phyloP scores from a whole-genome alignment of 352 stramenopile species.

The Phytopythium chamaehyphon region DNA sequence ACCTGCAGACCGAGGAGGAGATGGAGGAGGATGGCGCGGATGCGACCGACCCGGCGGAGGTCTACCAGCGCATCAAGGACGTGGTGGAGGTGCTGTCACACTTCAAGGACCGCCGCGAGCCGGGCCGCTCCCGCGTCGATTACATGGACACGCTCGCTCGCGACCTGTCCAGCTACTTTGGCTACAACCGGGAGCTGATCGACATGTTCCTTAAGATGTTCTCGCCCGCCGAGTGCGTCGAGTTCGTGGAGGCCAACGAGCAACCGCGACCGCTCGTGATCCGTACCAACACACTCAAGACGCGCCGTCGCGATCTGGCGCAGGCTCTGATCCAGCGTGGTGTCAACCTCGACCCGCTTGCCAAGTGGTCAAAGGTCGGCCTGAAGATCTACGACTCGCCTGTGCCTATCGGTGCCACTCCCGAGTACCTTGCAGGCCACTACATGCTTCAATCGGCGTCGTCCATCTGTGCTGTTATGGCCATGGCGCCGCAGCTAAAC shows the following conservation, averaged over 20 bases:
- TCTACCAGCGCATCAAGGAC: conserved; percentile 94
- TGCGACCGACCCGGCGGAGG: conserved; percentile 71
- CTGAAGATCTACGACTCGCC: conserved; percentile 98
- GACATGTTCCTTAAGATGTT: conserved; percentile 98
- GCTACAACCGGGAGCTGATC: conserved; percentile 98
- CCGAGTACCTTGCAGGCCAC: conserved; percentile 99
- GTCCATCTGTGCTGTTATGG: conserved; percentile 98
- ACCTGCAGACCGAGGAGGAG: conserved; percentile 78
- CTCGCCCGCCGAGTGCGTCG: conserved; percentile 94
- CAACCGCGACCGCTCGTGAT: conserved; percentile 97
- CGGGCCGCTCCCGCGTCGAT: conserved; percentile 90
- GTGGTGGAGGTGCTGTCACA: conserved; percentile 92
- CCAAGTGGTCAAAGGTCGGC: conserved; percentile 98
- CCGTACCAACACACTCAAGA: conserved; percentile 99
- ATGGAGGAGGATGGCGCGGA: conserved; percentile 47
- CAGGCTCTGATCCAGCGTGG: conserved; percentile 98
- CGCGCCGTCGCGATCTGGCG: conserved; percentile 96
- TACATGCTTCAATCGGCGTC: conserved; percentile 99
- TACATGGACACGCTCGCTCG: conserved; percentile 92
- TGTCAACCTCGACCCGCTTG: conserved; percentile 97
- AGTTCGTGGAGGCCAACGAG: conserved; percentile 99
- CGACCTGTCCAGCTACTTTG: conserved; percentile 97
- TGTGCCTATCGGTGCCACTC: conserved; percentile 98
- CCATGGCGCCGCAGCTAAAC: conserved; percentile 94
- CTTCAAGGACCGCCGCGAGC: conserved; percentile 93